Percentiles rank a stretch among this genome's conserved stretches.
Evolutionary conservation across 768 basidiomycete species (phyloP).

Genomic region (Psilocybe cubensis): DNA sequence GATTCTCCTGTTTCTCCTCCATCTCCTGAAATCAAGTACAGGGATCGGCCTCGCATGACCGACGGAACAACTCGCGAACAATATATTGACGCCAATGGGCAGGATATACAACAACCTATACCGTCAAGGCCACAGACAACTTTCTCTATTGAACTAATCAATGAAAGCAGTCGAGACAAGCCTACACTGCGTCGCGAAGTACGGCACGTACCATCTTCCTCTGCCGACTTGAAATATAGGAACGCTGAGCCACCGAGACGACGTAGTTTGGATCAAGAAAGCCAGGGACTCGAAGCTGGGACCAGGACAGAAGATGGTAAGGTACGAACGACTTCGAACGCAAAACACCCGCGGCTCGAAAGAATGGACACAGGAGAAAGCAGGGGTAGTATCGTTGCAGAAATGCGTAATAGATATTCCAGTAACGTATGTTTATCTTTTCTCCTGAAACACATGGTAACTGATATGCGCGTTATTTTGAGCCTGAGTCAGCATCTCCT

Average conservation of each 20-base stretch:
- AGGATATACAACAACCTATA: conserved; percentile 17
- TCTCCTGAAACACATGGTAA: background rate
- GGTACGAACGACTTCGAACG: conserved; percentile 31
- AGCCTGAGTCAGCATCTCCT: conserved; percentile 58
- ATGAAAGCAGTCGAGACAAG: conserved; percentile 5
- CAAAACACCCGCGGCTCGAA: conserved; percentile 40
- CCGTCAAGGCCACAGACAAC: conserved; percentile 21
- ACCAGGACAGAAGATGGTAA: conserved; percentile 20
- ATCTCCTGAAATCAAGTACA: conserved; percentile 15
- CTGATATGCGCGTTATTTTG: conserved; percentile 4
- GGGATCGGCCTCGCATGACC: conserved; percentile 3
- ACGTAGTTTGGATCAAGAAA: background rate
- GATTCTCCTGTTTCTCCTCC: conserved; percentile 9
- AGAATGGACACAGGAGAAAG: conserved; percentile 57
- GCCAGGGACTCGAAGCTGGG: conserved; percentile 20
- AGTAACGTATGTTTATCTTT: conserved; percentile 46
- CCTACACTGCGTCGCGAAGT: background rate
- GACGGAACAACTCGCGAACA: conserved; percentile 2
- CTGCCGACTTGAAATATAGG: conserved; percentile 13
- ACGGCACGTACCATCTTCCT: conserved; percentile 16
- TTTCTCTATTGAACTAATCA: conserved; percentile 11
- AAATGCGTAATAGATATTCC: conserved; percentile 68
- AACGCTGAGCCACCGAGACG: background rate
- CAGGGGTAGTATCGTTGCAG: conserved; percentile 64
- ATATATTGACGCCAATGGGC: background rate